Base-by-base conservation (phyloP, 2,329 filamentous ascomycete genomes). In the Orbilia oligospora region DNA sequence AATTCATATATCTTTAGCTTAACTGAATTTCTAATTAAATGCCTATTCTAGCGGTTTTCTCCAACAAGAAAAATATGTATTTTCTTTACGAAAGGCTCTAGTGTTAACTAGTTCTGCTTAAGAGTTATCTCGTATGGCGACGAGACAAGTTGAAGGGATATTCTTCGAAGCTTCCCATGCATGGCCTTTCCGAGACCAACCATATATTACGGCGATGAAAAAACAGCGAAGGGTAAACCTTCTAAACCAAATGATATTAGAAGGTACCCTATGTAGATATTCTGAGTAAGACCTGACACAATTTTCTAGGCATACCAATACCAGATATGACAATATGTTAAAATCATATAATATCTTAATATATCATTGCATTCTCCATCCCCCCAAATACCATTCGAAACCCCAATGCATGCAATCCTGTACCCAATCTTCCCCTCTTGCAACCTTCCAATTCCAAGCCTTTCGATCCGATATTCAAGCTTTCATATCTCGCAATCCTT, bases 391-490 rank as follows among this genome's bases (percentile, higher is more conserved):
- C 8, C 5, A 16, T 61, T 44, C 55, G 18, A 61, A 38, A 44
- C 55, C 16, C 16, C 20, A 46, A 64, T 64, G n/a, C n/a, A n/a
- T 33, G 14, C 6, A 22, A 64, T 61, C 55, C 55, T 8, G 10
- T 24, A n/a, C 48, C 14, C 5, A 61, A 46, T 46, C 2, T 46
- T 44, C n/a, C 41, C 27, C 22, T 18, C 18, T 14, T 5, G 12
- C 22, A 27, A 61, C 56, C 56, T 41, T 44, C 53, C 53, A 14
- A 18, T 38, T 58, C 30, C 36, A 61, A 61, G 36, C 61, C 18
- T 65, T 36, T 22, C 61, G 41, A 65, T 12, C 44, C 61, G 41
- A 65, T 20, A 65, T 65, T 48, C 41, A 65, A 48, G 61, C 56
- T 44, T 61, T 61, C n/a, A 12, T 30, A n/a, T 24, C 12, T 61